Percentiles rank a stretch among this genome's conserved stretches.
These are phyloP conservation scores for Neofusicoccum ribis DNA, from an alignment of 2,329 filamentous ascomycete species.

Conservation along the genomic window DNA sequence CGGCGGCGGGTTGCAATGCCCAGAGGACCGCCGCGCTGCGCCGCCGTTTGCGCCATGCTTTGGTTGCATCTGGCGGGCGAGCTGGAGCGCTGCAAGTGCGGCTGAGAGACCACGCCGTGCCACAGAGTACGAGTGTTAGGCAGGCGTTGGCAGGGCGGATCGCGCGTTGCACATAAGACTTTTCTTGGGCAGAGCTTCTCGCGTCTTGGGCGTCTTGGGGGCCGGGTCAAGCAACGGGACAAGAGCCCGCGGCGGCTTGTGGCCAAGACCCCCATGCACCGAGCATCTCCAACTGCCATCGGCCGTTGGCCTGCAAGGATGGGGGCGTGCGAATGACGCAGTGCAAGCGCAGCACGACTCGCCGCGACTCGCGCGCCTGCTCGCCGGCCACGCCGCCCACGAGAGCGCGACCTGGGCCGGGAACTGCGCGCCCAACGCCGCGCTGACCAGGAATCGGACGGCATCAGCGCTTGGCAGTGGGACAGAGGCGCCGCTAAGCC, in stretches of 20 bases:
- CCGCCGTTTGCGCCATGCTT: conserved; percentile 5
- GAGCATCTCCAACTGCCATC: background rate
- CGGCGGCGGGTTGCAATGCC: background rate
- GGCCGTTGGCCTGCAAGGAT: background rate
- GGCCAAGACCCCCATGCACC: background rate
- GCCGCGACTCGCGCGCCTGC: background rate
- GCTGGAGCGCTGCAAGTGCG: conserved; percentile 4
- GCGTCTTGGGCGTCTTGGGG: conserved; percentile 7
- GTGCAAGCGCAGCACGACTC: background rate
- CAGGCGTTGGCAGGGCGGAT: no score
- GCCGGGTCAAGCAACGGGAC: conserved; percentile 5
- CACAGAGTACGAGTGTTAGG: background rate
- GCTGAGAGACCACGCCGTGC: background rate
- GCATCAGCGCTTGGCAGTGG: conserved; percentile 2
- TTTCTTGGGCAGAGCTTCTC: conserved; percentile 10
- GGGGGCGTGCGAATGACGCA: background rate
- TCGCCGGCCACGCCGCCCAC: background rate
- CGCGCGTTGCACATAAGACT: background rate
- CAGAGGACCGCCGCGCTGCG: background rate
- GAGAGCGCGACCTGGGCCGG: background rate
- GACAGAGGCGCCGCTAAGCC: background rate
- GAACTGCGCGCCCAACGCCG: background rate
- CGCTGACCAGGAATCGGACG: background rate
- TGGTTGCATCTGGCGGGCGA: background rate
- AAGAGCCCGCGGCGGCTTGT: background rate